These are phyloP conservation scores for Cercophora newfieldiana DNA, from an alignment of 495 filamentous ascomycete genomes.

Conservation along the genomic window DNA sequence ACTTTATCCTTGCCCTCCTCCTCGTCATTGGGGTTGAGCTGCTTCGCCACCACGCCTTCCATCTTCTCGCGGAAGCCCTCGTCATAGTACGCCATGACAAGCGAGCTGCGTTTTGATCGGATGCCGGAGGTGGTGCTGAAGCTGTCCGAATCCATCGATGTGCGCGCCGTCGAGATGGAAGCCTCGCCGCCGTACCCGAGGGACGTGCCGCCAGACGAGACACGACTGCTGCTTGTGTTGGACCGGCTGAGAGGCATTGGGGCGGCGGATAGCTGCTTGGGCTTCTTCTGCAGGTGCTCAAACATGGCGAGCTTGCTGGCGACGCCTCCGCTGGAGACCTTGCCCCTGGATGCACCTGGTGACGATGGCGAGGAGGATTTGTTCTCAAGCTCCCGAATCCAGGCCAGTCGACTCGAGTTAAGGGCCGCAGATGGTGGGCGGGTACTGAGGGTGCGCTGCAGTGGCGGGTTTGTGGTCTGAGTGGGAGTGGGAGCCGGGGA, in stretches of 20 bases:
- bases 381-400: constrained; percentile 3
- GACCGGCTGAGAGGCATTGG: background rate
- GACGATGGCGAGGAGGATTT: background rate
- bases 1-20: background rate
- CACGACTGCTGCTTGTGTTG: constrained; percentile 8
- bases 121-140: background rate
- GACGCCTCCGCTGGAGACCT: background rate
- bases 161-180: background rate
- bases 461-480: background rate
- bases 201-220: background rate
- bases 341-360: background rate
- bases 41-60: constrained; percentile 1
- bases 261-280: background rate
- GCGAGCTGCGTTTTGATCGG: background rate
- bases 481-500: background rate
- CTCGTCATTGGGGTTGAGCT: background rate
- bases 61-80: constrained; percentile 9
- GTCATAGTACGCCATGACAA: constrained; percentile 9
- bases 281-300: constrained; percentile 5
- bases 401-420: constrained; percentile 3
- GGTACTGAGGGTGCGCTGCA: background rate
- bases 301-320: constrained; percentile 10
- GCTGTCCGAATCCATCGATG: background rate
- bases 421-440: constrained; percentile 1
- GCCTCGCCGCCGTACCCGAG: background rate